Conservation (phyloP, 2,329 filamentous ascomycete species). For the Thelonectria blattea region DNA sequence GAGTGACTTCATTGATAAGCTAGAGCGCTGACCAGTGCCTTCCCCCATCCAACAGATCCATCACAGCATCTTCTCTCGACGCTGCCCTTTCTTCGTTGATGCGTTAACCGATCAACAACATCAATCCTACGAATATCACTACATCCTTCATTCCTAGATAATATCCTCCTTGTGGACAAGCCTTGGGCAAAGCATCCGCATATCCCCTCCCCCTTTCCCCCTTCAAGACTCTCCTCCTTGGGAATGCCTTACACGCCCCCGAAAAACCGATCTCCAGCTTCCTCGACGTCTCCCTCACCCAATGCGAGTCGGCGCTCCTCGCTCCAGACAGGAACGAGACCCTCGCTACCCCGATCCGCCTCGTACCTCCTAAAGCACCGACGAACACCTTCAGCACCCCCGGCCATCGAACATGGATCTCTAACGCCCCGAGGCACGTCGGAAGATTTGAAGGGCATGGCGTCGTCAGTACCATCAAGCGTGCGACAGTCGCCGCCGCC, state of each 20-base stretch:
- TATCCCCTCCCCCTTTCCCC: conserved; percentile 26
- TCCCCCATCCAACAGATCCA: conserved; percentile 28
- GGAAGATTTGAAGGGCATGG: conserved; percentile 55
- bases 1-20: conserved; percentile 23
- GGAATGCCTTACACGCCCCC: conserved; percentile 91
- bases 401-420: conserved; percentile 40
- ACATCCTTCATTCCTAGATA: conserved; percentile 9
- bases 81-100: conserved; percentile 23
- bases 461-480: conserved; percentile 63
- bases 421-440: conserved; percentile 57
- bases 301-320: conserved; percentile 65
- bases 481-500: conserved; percentile 86
- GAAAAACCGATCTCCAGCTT: conserved; percentile 67
- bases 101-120: conserved; percentile 30
- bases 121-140: conserved; percentile 5
- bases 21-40: conserved; percentile 34
- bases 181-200: conserved; percentile 32
- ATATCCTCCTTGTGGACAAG: conserved; percentile 29
- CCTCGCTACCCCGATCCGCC: conserved; percentile 66
- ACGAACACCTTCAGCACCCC: conserved; percentile 58
- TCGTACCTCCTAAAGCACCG: conserved; percentile 71
- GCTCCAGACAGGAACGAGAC: conserved; percentile 56
- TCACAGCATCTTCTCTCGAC: conserved; percentile 19
- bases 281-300: conserved; percentile 63
- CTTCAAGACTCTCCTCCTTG: conserved; percentile 36